phyloP scores from a whole-genome alignment of 2,329 filamentous ascomycete genomes.

The Periconia macrospinosa region DNA sequence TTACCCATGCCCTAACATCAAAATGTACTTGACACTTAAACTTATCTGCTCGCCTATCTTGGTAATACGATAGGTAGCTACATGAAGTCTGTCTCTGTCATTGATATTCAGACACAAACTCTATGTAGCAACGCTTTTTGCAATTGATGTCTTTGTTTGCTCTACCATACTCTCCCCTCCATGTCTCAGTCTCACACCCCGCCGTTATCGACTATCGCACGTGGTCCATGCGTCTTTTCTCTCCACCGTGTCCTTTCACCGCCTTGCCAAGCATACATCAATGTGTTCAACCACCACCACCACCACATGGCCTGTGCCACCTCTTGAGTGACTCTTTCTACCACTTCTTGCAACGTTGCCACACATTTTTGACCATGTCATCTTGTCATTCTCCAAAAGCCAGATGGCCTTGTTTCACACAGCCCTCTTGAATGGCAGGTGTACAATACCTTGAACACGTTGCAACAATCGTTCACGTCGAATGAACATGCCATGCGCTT shows the following conservation, averaged over 20 bases:
- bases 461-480: background rate
- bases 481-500: too few relatives aligned
- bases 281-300: background rate
- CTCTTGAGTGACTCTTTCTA: background rate
- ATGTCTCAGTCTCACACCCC: conserved; percentile 2
- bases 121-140: too few relatives aligned
- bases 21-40: too few relatives aligned
- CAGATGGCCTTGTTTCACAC: background rate
- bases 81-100: too few relatives aligned
- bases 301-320: background rate
- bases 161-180: conserved; percentile 24
- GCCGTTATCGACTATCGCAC: conserved; percentile 5
- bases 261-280: background rate
- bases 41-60: too few relatives aligned
- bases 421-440: too few relatives aligned
- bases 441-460: background rate
- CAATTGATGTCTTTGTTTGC: conserved; percentile 10
- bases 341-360: conserved; percentile 11
- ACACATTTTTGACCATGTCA: background rate
- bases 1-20: too few relatives aligned
- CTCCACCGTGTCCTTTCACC: conserved; percentile 1
- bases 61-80: too few relatives aligned
- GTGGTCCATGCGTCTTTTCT: conserved; percentile 8
- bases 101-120: too few relatives aligned
- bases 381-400: background rate